Evolutionary conservation across 768 basidiomycete genomes (phyloP).

Genomic region (Lactifluus subvellereus): DNA sequence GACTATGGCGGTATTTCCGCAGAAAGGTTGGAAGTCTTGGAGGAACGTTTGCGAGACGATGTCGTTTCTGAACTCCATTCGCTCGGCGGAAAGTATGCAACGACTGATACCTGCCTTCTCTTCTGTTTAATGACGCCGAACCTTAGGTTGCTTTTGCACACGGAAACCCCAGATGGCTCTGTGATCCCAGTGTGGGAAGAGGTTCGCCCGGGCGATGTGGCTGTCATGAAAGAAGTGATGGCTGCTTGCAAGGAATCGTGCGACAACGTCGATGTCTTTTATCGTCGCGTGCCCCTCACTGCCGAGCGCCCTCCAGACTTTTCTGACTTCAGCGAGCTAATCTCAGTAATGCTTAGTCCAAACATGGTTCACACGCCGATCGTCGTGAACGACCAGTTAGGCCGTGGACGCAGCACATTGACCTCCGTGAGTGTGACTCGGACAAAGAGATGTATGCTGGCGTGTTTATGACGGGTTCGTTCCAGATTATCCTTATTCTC

Average conservation of each 20-base stretch:
- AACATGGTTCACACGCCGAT: slow-evolving; percentile 69
- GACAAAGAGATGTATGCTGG: background rate
- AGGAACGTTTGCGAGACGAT: slow-evolving; percentile 85
- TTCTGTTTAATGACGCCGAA: background rate
- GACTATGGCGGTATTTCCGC: slow-evolving; percentile 96
- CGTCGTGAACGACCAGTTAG: slow-evolving; percentile 94
- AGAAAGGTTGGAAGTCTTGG: slow-evolving; percentile 80
- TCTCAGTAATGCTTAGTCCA: slow-evolving; percentile 69
- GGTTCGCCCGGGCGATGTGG: slow-evolving; percentile 61
- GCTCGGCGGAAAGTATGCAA: slow-evolving; percentile 72
- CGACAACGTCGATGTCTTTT: slow-evolving; percentile 60
- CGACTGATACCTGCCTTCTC: background rate
- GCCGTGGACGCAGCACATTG: slow-evolving; percentile 84
- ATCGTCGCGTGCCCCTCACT: slow-evolving; percentile 87
- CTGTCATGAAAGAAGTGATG: slow-evolving; percentile 89
- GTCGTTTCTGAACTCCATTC: slow-evolving; percentile 74
- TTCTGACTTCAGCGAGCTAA: slow-evolving; percentile 66
- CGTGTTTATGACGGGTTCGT: background rate
- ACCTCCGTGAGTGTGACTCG: slow-evolving; percentile 56
- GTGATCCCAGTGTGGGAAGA: slow-evolving; percentile 96
- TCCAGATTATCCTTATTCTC: slow-evolving; percentile 70
- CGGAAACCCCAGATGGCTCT: slow-evolving; percentile 80
- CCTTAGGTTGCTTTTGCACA: slow-evolving; percentile 75
- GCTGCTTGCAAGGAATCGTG: slow-evolving; percentile 40
- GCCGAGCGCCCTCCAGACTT: slow-evolving; percentile 79